phyloP scores from a whole-genome alignment of 2,329 filamentous ascomycete species.

The Beauveria scarabaeidicola region DNA sequence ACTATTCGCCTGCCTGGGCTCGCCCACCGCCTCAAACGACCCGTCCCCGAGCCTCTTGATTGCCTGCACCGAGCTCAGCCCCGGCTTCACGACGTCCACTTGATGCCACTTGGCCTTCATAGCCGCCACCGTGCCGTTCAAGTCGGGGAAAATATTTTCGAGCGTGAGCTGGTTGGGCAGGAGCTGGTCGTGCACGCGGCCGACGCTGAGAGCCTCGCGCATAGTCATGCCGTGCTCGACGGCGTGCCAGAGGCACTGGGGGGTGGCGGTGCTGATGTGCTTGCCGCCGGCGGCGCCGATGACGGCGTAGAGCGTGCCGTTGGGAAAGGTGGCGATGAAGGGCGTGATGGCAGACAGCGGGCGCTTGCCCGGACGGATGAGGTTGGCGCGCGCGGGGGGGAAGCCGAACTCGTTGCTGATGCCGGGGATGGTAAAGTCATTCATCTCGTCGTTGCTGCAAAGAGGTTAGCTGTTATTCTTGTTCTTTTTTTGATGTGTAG shows the following conservation, averaged over 20 bases:
- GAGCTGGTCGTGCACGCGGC: constrained; percentile 74
- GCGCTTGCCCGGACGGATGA: constrained; percentile 69
- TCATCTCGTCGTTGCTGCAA: constrained; percentile 53
- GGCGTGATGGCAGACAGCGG: constrained; percentile 78
- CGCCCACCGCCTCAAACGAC: constrained; percentile 67
- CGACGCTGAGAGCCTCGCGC: constrained; percentile 52
- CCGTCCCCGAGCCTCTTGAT: constrained; percentile 54
- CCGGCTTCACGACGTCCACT: constrained; percentile 57
- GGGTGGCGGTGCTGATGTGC: constrained; percentile 71
- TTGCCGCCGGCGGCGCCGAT: constrained; percentile 74
- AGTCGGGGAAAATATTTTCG: constrained; percentile 52
- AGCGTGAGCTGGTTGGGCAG: constrained; percentile 61
- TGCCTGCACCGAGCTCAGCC: constrained; percentile 62
- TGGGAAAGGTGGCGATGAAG: constrained; percentile 58
- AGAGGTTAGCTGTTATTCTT: background rate
- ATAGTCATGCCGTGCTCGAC: constrained; percentile 56
- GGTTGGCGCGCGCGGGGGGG: constrained; percentile 71
- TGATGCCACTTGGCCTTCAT: constrained; percentile 61
- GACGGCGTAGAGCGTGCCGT: constrained; percentile 57
- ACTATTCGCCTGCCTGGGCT: constrained; percentile 65
- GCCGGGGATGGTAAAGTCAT: constrained; percentile 81
- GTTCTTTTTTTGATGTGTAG: constrained; percentile 13
- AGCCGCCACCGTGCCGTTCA: constrained; percentile 54
- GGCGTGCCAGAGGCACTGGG: constrained; percentile 65
- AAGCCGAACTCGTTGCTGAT: constrained; percentile 76